phyloP scores from a whole-genome alignment of 352 stramenopile species.

The Globisporangium solare region DNA sequence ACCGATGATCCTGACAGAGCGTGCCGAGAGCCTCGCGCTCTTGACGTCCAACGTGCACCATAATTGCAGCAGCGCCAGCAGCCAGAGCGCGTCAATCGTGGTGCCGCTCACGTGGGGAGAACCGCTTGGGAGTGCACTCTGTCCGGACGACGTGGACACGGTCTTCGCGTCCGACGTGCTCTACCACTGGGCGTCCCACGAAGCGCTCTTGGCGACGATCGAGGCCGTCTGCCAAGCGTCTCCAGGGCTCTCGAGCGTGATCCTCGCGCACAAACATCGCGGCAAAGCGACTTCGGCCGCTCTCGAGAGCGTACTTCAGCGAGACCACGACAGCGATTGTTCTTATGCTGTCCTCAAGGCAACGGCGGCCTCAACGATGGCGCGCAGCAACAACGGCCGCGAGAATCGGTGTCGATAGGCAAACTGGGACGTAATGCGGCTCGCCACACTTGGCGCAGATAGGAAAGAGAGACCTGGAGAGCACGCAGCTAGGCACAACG shows the following conservation, averaged over 20 bases:
- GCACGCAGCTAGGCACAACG: no score
- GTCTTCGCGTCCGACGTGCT: slow-evolving; percentile 56
- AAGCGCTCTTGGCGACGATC: slow-evolving; percentile 36
- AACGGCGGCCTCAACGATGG: not conserved
- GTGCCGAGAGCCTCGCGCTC: slow-evolving; percentile 19
- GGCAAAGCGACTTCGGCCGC: slow-evolving; percentile 19
- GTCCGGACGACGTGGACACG: slow-evolving; percentile 12
- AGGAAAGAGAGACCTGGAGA: not conserved
- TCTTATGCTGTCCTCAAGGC: not conserved
- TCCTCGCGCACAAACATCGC: slow-evolving; percentile 57
- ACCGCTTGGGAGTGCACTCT: not conserved
- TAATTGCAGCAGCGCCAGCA: slow-evolving; percentile 12
- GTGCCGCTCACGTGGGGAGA: slow-evolving; percentile 33
- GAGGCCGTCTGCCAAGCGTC: not conserved
- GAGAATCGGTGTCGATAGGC: slow-evolving; percentile 18
- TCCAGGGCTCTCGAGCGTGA: slow-evolving; percentile 4
- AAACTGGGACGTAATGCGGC: slow-evolving; percentile 18
- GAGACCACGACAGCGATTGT: not conserved
- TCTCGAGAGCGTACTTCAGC: slow-evolving; percentile 24
- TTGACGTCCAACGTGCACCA: slow-evolving; percentile 27
- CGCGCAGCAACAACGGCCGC: no score
- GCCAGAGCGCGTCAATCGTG: not conserved
- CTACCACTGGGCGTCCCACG: slow-evolving; percentile 56
- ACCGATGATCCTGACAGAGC: slow-evolving; percentile 34
- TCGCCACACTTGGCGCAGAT: slow-evolving; percentile 13